Evolutionary conservation across 352 stramenopile species (phyloP), one percentile per base, ranked within the genome.

Genomic region (Globisporangium cystogenes): DNA sequence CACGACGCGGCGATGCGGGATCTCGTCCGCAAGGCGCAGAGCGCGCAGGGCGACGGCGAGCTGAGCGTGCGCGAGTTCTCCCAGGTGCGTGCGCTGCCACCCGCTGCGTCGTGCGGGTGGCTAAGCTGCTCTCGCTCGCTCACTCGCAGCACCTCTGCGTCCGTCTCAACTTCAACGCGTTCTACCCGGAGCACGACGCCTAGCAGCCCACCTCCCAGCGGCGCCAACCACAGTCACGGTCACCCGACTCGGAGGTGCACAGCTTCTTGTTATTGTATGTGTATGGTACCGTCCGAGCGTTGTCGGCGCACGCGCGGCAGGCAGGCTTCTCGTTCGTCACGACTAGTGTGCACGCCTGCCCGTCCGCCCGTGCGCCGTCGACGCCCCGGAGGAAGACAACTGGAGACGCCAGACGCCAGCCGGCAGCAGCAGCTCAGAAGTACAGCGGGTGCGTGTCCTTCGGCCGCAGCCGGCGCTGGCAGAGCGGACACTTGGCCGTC

Each of bases 361-460:
- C 12, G 15, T 12, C 14, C 29, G 29, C 29, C 0, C 29, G 29
- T 3, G 29, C 12, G 29, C 29, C 29, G 29, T 35, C 10, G 29
- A 12, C 8, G 10, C 8, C 33, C 31, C 33, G 3, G 33, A 39
- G 33, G 33, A 39, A 39, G 14, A n/a, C n/a, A n/a, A n/a, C n/a
- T n/a, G n/a, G n/a, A n/a, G 33, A 36, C 11, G 31, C 11, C 8
- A 8, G 1, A 4, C 3, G 31, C 26, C 26, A 29, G 26, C 26
- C 26, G 12, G 4, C 11, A 18, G 33, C 11, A 12, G 31, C 8
- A 4, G 37, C 47, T 85, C 62, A 93, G 55, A 93, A 89, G 59
- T 74, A 93, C 18, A 93, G 63, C n/a, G 59, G 68, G 64, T 93
- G 83, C n/a, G 81, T 83, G 64, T 91, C 83, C 35, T 76, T 80